Percentiles rank a stretch among this genome's conserved stretches.
Evolutionary conservation across 1,139 yeast genomes (phyloP).

Genomic region (Starmera stellimalicola): DNA sequence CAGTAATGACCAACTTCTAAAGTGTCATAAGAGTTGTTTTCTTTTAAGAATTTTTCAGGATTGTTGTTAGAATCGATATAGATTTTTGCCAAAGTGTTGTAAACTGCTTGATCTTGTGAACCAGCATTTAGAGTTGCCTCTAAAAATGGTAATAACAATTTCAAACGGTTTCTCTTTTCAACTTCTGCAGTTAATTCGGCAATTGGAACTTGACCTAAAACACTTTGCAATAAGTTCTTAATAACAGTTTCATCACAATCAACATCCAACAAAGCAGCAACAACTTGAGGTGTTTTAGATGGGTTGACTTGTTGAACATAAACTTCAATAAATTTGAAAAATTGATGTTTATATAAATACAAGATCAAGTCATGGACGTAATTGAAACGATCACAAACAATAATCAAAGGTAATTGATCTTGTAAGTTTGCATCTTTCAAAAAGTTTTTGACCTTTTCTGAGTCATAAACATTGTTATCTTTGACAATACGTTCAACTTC

Average conservation of each 20-base stretch:
- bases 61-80: conserved; percentile 96
- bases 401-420: conserved; percentile 92
- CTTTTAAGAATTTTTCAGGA: conserved; percentile 93
- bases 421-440: conserved; percentile 89
- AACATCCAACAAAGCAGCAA: conserved; percentile 92
- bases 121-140: conserved; percentile 88
- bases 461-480: conserved; percentile 89
- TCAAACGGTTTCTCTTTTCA: conserved; percentile 91
- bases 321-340: conserved; percentile 91
- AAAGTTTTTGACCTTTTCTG: conserved; percentile 95
- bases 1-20: conserved; percentile 95
- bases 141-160: conserved; percentile 83
- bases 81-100: conserved; percentile 91
- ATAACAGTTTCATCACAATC: conserved; percentile 92
- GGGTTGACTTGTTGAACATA: conserved; percentile 98
- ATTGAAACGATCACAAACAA: conserved; percentile 89
- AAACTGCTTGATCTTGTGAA: conserved; percentile 83
- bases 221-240: conserved; percentile 72
- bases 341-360: conserved; percentile 90
- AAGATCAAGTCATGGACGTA: conserved; percentile 90
- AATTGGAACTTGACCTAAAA: conserved; percentile 90
- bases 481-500: conserved; percentile 95
- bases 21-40: conserved; percentile 83
- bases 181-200: conserved; percentile 86
- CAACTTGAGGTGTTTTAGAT: conserved; percentile 88